phyloP scores from a whole-genome alignment of 257 asterid species.

The Ilex aquifolium region DNA sequence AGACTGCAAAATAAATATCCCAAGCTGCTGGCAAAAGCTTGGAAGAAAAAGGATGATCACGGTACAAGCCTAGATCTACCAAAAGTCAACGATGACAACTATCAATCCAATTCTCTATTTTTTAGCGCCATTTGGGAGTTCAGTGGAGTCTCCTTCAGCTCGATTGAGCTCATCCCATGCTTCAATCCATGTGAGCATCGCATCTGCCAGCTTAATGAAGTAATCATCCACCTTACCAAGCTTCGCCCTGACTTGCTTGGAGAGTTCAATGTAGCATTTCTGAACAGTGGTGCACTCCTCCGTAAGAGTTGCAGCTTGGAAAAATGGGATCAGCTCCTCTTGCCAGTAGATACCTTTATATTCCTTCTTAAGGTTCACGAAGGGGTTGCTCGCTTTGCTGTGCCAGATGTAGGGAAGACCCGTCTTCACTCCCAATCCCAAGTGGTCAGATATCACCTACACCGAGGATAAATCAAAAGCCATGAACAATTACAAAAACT shows the following conservation, averaged over 20 bases:
- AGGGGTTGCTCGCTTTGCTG: conserved; percentile 72
- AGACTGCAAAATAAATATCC: too few relatives aligned
- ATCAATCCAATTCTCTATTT: conserved; percentile 9
- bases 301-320: conserved; percentile 39
- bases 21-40: too few relatives aligned
- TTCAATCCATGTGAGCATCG: conserved; percentile 57
- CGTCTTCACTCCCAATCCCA: conserved; percentile 53
- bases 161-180: conserved; percentile 63
- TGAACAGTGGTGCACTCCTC: conserved; percentile 46
- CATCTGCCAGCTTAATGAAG: conserved; percentile 52
- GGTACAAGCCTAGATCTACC: too few relatives aligned
- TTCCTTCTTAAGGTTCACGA: conserved; percentile 60
- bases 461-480: not conserved
- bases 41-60: too few relatives aligned
- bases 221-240: conserved; percentile 53
- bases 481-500: not conserved
- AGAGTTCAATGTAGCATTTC: conserved; percentile 50
- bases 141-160: not conserved
- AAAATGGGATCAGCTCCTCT: conserved; percentile 61
- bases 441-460: conserved; percentile 58
- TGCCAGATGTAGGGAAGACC: conserved; percentile 66
- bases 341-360: conserved; percentile 73
- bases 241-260: conserved; percentile 54
- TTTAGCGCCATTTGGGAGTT: conserved; percentile 9
- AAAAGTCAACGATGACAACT: too few relatives aligned